These are phyloP conservation scores for Colletotrichum godetiae DNA, from an alignment of 2,329 filamentous ascomycete genomes.

Conservation along the genomic window DNA sequence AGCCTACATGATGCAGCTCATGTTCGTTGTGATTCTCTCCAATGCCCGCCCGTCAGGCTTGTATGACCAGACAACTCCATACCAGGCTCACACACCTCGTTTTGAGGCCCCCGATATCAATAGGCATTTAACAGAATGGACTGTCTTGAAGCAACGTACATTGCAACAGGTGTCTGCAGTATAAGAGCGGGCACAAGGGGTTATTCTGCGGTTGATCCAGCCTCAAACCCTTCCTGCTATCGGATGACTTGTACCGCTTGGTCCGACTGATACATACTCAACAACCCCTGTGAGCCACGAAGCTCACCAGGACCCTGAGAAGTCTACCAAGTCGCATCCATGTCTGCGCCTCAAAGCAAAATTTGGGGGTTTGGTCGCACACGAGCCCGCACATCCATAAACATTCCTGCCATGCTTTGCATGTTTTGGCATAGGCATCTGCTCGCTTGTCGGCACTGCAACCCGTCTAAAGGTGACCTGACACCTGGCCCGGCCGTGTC, in stretches of 20 bases:
- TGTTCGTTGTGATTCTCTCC: background rate
- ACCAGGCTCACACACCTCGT: background rate
- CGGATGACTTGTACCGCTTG: background rate
- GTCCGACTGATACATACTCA: background rate
- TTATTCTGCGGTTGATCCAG: background rate
- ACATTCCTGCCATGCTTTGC: background rate
- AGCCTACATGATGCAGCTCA: background rate
- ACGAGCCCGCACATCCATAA: background rate
- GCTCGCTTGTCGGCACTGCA: background rate
- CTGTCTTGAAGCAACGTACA: background rate
- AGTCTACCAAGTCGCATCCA: background rate
- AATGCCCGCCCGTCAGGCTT: background rate
- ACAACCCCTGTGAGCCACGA: background rate
- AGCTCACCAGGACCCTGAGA: background rate
- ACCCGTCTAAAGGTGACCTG: constrained; percentile 9
- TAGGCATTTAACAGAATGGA: background rate
- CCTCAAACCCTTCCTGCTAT: background rate
- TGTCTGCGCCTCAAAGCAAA: background rate
- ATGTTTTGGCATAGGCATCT: background rate
- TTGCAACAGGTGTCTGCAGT: background rate
- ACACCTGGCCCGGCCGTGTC: constrained; percentile 11
- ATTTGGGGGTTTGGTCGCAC: constrained; percentile 4
- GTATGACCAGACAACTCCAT: background rate
- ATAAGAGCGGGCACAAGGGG: background rate
- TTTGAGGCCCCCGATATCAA: background rate